Evolutionary conservation across 345 rosid genomes (phyloP).

Genomic region (Boechera divaricarpa): DNA sequence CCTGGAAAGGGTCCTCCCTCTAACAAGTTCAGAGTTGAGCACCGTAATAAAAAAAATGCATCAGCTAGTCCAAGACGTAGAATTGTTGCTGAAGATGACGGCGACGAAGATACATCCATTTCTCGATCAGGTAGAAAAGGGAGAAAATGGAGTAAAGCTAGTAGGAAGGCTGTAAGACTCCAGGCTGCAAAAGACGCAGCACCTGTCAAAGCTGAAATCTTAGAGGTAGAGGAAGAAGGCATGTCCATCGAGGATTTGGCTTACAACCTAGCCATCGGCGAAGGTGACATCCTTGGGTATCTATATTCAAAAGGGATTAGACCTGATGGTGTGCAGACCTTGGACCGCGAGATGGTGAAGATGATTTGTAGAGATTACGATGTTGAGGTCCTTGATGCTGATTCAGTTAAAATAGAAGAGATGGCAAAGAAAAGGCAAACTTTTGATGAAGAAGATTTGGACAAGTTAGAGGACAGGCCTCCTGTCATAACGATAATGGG

Average conservation of each 20-base stretch:
- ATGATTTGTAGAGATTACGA: slow-evolving; percentile 86
- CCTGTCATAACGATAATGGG: slow-evolving; percentile 99
- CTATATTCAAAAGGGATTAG: slow-evolving; percentile 88
- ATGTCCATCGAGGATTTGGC: slow-evolving; percentile 94
- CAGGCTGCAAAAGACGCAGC: slow-evolving; percentile 96
- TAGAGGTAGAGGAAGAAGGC: slow-evolving; percentile 90
- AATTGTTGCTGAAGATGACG: slow-evolving; percentile 53
- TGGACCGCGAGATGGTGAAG: slow-evolving; percentile 94
- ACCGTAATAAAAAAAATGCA: slow-evolving; percentile 61
- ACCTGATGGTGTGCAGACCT: slow-evolving; percentile 95
- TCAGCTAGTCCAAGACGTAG: slow-evolving; percentile 70
- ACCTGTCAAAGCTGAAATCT: slow-evolving; percentile 93
- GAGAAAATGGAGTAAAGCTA: slow-evolving; percentile 98
- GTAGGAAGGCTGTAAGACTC: slow-evolving; percentile 88
- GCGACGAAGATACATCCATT: slow-evolving; percentile 79
- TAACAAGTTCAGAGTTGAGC: slow-evolving; percentile 74
- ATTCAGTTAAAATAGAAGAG: slow-evolving; percentile 75
- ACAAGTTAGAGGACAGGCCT: slow-evolving; percentile 87
- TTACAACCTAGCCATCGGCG: slow-evolving; percentile 71
- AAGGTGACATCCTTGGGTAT: slow-evolving; percentile 91
- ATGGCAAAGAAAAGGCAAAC: slow-evolving; percentile 89
- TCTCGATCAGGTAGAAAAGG: slow-evolving; percentile 85
- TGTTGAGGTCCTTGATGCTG: slow-evolving; percentile 88
- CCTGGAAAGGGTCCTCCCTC: slow-evolving; percentile 78
- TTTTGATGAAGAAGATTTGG: slow-evolving; percentile 87